Evolutionary conservation across 805 yeast genomes (phyloP).

Genomic region (Zygotorulaspora florentina): DNA sequence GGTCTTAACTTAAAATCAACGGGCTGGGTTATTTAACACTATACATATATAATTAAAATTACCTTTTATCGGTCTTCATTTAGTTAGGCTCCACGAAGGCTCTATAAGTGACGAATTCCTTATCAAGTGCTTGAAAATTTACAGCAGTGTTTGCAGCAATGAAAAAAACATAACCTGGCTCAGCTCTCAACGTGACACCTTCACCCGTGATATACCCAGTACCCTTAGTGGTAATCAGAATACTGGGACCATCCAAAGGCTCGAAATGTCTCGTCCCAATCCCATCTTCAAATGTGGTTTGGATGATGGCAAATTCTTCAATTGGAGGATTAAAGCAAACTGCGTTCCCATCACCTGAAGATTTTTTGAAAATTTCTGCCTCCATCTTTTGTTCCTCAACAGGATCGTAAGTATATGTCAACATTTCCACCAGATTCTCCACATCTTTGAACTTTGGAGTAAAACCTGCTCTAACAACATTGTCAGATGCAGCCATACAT

Average conservation of each 20-base stretch:
- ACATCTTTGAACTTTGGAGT: conserved; percentile 99
- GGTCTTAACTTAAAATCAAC: neutral
- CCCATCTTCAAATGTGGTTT: conserved; percentile 54
- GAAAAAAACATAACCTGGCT: conserved; percentile 77
- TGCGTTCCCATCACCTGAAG: conserved; percentile 62
- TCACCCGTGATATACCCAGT: conserved; percentile 51
- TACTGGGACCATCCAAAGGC: conserved; percentile 79
- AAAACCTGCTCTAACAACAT: conserved; percentile 97
- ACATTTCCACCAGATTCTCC: conserved; percentile 78
- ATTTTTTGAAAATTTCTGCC: conserved; percentile 45
- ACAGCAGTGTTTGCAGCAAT: conserved; percentile 73
- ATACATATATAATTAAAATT: conserved; percentile 5
- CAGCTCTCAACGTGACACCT: conserved; percentile 44
- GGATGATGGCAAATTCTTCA: conserved; percentile 91
- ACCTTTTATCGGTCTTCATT: conserved; percentile 1
- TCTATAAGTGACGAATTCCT: conserved; percentile 74
- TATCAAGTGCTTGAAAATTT: conserved; percentile 50
- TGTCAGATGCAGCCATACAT: conserved; percentile 99
- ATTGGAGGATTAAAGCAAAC: conserved; percentile 91
- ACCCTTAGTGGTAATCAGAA: conserved; percentile 80
- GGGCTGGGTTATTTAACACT: conserved; percentile 1
- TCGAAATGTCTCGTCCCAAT: conserved; percentile 51
- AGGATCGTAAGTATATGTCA: conserved; percentile 83
- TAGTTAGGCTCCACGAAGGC: conserved; percentile 74
- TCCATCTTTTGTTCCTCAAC: conserved; percentile 93